A percentile compares a stretch with the other conserved stretches of the same genome.
Evolutionary conservation across 371 early-diverging fungal species (phyloP).

Genomic region (Haplosporangium sp.): DNA sequence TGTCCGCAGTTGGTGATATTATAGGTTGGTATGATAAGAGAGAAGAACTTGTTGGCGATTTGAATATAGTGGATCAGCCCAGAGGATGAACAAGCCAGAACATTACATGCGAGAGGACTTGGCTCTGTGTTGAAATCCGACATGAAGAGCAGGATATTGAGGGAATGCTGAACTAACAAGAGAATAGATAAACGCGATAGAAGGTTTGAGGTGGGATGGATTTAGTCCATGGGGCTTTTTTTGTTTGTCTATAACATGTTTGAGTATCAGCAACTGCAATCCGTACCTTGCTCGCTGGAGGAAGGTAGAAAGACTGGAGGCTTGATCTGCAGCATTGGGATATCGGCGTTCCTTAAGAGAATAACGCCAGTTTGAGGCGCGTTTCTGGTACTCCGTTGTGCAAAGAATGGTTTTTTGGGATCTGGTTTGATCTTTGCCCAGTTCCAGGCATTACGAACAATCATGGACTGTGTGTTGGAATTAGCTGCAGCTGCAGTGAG

Average conservation of each 20-base stretch:
- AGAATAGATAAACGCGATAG: not conserved
- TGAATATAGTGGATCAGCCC: slow-evolving; percentile 52
- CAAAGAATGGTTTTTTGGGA: slow-evolving; percentile 53
- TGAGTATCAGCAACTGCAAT: too few species aligned
- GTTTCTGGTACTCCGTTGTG: slow-evolving; percentile 41
- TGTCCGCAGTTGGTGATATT: slow-evolving; percentile 40
- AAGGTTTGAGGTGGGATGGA: too few species aligned
- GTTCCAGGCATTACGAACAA: slow-evolving; percentile 44
- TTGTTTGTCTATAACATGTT: too few species aligned
- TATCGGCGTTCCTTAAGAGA: slow-evolving; percentile 48
- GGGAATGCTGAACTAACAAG: slow-evolving; percentile 41
- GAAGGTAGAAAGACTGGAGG: slow-evolving; percentile 50
- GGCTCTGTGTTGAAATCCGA: slow-evolving; percentile 55
- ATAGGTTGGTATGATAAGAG: slow-evolving; percentile 46
- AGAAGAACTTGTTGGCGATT: slow-evolving; percentile 50
- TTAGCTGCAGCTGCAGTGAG: not conserved
- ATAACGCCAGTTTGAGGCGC: slow-evolving; percentile 45
- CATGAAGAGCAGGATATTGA: slow-evolving; percentile 51
- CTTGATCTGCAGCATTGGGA: slow-evolving; percentile 48
- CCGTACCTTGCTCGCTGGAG: slow-evolving; percentile 40
- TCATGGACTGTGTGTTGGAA: slow-evolving; percentile 1
- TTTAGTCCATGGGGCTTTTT: too few species aligned
- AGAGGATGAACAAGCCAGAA: slow-evolving; percentile 50
- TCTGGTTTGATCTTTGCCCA: slow-evolving; percentile 55
- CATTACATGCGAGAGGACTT: slow-evolving; percentile 43